Evolutionary conservation across 768 basidiomycete species (phyloP).

Genomic region (Hemileccinum impolitum): DNA sequence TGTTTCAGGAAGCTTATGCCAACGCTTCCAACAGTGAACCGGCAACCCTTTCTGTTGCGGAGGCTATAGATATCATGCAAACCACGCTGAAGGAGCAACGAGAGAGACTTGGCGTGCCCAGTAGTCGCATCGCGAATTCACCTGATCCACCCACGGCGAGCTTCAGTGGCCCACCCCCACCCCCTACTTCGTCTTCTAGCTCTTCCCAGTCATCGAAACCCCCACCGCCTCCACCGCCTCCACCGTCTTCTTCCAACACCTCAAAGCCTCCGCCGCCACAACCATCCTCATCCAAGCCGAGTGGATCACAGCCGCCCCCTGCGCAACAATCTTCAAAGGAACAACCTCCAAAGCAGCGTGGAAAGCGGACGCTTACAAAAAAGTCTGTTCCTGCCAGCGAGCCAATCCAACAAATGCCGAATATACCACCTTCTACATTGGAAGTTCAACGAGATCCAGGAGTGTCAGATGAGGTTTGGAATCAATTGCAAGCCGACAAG

Average conservation of each 20-base stretch:
- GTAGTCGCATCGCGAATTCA: conserved; percentile 1
- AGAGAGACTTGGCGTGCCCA: conserved; percentile 23
- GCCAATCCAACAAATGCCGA: background rate
- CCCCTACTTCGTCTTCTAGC: conserved; percentile 18
- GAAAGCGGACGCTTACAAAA: background rate
- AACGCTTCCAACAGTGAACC: conserved; percentile 16
- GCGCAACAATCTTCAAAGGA: conserved; percentile 12
- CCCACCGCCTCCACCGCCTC: conserved; percentile 21
- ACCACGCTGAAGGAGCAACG: conserved; percentile 24
- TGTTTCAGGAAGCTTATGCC: conserved; percentile 42
- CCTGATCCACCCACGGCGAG: conserved; percentile 17
- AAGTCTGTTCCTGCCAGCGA: conserved; percentile 2
- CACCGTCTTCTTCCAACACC: conserved; percentile 1
- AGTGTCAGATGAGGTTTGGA: conserved; percentile 52
- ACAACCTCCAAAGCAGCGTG: conserved; percentile 1
- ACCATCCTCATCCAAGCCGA: conserved; percentile 3
- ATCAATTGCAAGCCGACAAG: conserved; percentile 41
- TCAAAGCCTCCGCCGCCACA: background rate
- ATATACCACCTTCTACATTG: background rate
- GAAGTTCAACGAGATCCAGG: conserved; percentile 43
- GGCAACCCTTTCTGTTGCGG: conserved; percentile 23
- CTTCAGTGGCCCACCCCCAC: conserved; percentile 18
- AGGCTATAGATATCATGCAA: conserved; percentile 28
- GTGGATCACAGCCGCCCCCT: conserved; percentile 5
- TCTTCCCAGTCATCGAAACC: conserved; percentile 20